Conservation (phyloP, 306 rosid genomes). For the Prunus davidiana region DNA sequence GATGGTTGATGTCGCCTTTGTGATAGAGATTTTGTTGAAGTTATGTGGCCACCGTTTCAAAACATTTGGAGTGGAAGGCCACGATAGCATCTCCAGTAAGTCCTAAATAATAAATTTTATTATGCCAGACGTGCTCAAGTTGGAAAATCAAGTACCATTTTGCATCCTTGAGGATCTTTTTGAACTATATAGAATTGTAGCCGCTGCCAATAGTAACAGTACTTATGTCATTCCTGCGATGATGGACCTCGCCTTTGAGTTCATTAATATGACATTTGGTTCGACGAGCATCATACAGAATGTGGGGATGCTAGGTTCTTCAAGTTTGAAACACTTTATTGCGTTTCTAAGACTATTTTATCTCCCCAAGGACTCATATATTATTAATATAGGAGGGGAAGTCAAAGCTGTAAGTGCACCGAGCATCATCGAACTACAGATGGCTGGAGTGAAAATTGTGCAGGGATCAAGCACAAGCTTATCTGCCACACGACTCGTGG, state of each 20-base stretch:
- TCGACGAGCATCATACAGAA: too few relatives aligned
- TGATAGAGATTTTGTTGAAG: conserved; percentile 2
- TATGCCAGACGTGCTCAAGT: conserved; percentile 22
- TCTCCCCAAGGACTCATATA: too few relatives aligned
- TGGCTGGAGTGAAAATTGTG: too few relatives aligned
- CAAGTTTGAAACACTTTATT: too few relatives aligned
- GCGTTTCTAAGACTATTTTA: too few relatives aligned
- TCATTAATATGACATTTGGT: neutral
- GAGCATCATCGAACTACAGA: too few relatives aligned
- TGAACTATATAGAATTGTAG: neutral
- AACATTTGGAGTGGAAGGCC: neutral
- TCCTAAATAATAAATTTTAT: conserved; percentile 26
- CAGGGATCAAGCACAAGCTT: too few relatives aligned
- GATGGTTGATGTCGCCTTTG: conserved; percentile 8
- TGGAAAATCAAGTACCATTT: conserved; percentile 46
- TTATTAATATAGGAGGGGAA: too few relatives aligned
- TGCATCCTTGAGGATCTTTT: conserved; percentile 26
- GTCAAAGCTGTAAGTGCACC: too few relatives aligned
- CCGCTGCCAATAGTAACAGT: too few relatives aligned
- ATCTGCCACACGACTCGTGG: neutral
- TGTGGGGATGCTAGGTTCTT: too few relatives aligned
- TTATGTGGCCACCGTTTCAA: neutral
- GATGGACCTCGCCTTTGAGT: neutral
- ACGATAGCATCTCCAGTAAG: conserved; percentile 21
- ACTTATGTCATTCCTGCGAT: neutral